Evolutionary conservation across 2,329 filamentous ascomycete species (phyloP).

Genomic region (Fusarium albidum): DNA sequence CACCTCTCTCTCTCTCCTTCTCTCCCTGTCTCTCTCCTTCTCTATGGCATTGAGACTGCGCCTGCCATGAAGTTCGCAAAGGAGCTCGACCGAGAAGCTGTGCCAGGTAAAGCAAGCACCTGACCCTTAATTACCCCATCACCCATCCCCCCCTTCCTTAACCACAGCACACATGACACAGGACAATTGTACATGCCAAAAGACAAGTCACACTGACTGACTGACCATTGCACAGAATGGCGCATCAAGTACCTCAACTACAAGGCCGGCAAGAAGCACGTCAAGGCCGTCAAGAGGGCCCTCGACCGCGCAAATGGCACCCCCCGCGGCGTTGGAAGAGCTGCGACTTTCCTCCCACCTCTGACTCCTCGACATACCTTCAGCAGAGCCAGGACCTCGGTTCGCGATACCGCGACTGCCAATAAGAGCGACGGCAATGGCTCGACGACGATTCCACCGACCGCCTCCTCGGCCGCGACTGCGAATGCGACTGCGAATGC

Average conservation of each 20-base stretch:
- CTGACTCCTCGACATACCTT: conserved; percentile 31
- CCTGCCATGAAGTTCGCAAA: conserved; percentile 71
- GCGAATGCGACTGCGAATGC: conserved; percentile 17
- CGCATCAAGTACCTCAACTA: conserved; percentile 93
- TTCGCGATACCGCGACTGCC: conserved; percentile 3
- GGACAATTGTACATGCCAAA: too few relatives aligned
- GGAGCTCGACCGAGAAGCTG: conserved; percentile 85
- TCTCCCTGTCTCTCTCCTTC: conserved; percentile 20
- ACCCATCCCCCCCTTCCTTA: background rate
- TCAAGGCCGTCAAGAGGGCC: conserved; percentile 82
- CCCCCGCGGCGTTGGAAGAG: conserved; percentile 50
- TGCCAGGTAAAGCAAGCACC: conserved; percentile 69
- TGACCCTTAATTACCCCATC: conserved; percentile 5
- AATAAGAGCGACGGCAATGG: conserved; percentile 12
- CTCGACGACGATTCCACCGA: conserved; percentile 8
- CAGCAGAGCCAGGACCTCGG: conserved; percentile 9
- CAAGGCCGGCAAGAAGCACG: conserved; percentile 92
- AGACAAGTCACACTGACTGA: background rate
- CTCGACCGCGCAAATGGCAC: conserved; percentile 68
- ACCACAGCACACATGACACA: conserved; percentile 1
- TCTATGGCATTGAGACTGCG: conserved; percentile 6
- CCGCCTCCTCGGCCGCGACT: conserved; percentile 16
- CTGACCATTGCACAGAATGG: conserved; percentile 70
- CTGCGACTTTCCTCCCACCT: conserved; percentile 43
- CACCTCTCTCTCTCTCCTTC: background rate